Evolutionary conservation across 768 basidiomycete species (phyloP).

Genomic region (Dacryopinax spathularia): DNA sequence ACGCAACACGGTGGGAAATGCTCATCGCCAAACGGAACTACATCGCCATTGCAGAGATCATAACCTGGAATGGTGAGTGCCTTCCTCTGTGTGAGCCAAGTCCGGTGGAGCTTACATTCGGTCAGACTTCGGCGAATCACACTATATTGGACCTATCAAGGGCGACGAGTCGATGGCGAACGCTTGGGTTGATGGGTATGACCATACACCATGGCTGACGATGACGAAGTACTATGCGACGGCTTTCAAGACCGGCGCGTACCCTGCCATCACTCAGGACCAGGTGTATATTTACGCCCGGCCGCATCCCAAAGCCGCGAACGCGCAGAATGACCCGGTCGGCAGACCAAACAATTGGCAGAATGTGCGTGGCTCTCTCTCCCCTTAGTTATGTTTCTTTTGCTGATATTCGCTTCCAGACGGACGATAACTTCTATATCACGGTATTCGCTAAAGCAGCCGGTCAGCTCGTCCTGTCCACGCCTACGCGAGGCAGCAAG

Average conservation of each 20-base stretch:
- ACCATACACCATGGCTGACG: slow-evolving; percentile 10
- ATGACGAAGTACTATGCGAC: slow-evolving; percentile 15
- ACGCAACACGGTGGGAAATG: slow-evolving; percentile 23
- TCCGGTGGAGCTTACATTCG: neutral
- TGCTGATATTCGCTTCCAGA: neutral
- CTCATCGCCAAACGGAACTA: slow-evolving; percentile 22
- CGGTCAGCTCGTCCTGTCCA: slow-evolving; percentile 9
- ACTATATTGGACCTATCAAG: slow-evolving; percentile 24
- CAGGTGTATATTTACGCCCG: slow-evolving; percentile 16
- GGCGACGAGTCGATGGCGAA: slow-evolving; percentile 18
- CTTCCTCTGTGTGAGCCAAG: neutral
- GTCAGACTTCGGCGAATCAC: slow-evolving; percentile 25
- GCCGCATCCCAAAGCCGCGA: slow-evolving; percentile 17
- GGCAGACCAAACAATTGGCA: slow-evolving; percentile 10
- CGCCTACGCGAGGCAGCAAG: slow-evolving; percentile 13
- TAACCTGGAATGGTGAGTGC: slow-evolving; percentile 27
- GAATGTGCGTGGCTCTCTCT: neutral
- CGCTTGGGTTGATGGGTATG: slow-evolving; percentile 16
- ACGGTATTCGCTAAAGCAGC: slow-evolving; percentile 15
- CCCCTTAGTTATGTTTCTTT: neutral
- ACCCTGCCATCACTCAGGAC: slow-evolving; percentile 18
- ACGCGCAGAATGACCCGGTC: slow-evolving; percentile 11
- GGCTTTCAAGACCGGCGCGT: slow-evolving; percentile 18
- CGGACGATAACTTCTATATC: slow-evolving; percentile 16
- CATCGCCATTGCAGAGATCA: slow-evolving; percentile 23